Conservation (phyloP, 805 yeast species). For the Scheffersomyces lignosus region DNA sequence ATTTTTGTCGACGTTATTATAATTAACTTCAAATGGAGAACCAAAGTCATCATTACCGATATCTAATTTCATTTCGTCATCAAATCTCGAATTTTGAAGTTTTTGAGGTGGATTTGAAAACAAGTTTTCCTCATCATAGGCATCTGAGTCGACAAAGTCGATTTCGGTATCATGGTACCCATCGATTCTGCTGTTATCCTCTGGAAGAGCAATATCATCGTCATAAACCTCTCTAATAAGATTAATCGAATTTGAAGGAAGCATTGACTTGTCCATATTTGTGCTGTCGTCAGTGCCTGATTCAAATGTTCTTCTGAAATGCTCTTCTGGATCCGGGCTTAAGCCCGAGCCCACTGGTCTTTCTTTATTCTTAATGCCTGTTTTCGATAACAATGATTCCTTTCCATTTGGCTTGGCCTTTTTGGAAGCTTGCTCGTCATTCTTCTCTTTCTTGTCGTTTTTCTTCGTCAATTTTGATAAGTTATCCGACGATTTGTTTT, state of each 20-base stretch:
- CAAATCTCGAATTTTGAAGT: constrained; percentile 17
- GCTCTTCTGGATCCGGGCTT: neutral
- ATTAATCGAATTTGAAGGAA: constrained; percentile 12
- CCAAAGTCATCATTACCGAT: constrained; percentile 22
- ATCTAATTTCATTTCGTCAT: constrained; percentile 24
- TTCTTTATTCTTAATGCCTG: constrained; percentile 8
- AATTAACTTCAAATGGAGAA: constrained; percentile 32
- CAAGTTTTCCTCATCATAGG: constrained; percentile 20
- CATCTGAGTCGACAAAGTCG: constrained; percentile 7
- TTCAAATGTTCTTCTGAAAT: neutral
- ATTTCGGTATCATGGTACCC: neutral
- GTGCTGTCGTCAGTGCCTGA: constrained; percentile 1
- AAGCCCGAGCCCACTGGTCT: neutral
- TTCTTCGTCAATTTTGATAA: constrained; percentile 6
- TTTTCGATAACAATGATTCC: constrained; percentile 12
- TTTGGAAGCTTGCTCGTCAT: neutral
- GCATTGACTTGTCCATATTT: too few relatives aligned
- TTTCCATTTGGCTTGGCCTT: neutral
- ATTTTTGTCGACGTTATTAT: constrained; percentile 7
- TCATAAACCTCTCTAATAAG: constrained; percentile 32
- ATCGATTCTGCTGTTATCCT: neutral
- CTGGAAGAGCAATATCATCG: constrained; percentile 11
- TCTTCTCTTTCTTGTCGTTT: neutral
- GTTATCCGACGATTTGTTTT: constrained; percentile 19
- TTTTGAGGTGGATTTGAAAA: constrained; percentile 25